A percentile compares a stretch with the other conserved stretches of the same genome.
Evolutionary conservation across 2,329 filamentous ascomycete species (phyloP).

Genomic region (Lasiodiplodia gonubiensis): DNA sequence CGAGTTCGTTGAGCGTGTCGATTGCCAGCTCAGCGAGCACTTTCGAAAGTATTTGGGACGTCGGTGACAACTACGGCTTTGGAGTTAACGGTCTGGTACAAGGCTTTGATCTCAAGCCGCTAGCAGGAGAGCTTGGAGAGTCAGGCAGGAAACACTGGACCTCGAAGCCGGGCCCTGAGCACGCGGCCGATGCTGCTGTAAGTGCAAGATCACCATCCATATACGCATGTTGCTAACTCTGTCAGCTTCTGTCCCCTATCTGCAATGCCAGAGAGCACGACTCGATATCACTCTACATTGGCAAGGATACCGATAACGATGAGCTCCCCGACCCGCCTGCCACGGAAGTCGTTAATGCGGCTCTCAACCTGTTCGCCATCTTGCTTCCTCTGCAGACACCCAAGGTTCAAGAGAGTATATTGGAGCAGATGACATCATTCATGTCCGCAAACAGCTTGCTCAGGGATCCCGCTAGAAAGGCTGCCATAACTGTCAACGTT

Average conservation of each 20-base stretch:
- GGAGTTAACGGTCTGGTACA: slow-evolving; percentile 85
- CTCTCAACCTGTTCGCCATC: slow-evolving; percentile 90
- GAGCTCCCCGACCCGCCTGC: slow-evolving; percentile 76
- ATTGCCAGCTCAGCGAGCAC: slow-evolving; percentile 89
- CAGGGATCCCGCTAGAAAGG: slow-evolving; percentile 84
- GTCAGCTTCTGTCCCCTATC: slow-evolving; percentile 63
- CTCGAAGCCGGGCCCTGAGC: slow-evolving; percentile 65
- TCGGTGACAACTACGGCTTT: slow-evolving; percentile 92
- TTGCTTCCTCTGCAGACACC: slow-evolving; percentile 86
- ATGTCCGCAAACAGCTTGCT: slow-evolving; percentile 80
- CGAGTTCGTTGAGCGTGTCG: slow-evolving; percentile 72
- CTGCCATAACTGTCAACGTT: slow-evolving; percentile 90
- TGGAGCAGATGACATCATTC: slow-evolving; percentile 92
- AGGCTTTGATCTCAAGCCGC: slow-evolving; percentile 73
- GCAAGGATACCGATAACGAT: slow-evolving; percentile 50
- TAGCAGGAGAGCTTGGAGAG: slow-evolving; percentile 64
- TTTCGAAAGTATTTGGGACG: slow-evolving; percentile 94
- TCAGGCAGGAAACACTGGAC: slow-evolving; percentile 56
- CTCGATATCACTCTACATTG: slow-evolving; percentile 77
- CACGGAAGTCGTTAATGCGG: slow-evolving; percentile 92
- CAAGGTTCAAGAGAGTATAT: slow-evolving; percentile 92
- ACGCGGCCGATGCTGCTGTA: slow-evolving; percentile 61
- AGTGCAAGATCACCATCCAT: slow-evolving; percentile 21
- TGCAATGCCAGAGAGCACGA: slow-evolving; percentile 89
- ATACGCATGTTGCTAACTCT: slow-evolving; percentile 30